Percentiles rank a stretch among this genome's conserved stretches.
These are phyloP conservation scores for Phytopythium mirpurense DNA, from an alignment of 352 stramenopile species.

Conservation along the genomic window DNA sequence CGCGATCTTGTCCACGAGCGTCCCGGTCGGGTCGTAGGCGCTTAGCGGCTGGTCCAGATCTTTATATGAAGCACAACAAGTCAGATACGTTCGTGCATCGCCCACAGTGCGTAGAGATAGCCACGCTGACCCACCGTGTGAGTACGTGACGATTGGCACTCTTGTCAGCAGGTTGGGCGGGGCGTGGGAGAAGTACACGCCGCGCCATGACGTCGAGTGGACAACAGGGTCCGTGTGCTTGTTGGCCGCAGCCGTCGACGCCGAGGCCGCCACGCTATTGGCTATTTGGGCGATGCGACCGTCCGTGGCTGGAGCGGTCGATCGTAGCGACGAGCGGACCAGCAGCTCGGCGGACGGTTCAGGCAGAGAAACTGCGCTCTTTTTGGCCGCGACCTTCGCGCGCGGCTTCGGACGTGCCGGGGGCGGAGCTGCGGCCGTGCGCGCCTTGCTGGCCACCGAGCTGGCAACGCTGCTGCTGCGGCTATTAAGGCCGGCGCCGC, in stretches of 20 bases:
- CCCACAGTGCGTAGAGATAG: too few species aligned
- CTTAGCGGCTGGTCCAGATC: slow-evolving; percentile 31
- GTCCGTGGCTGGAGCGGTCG: neutral
- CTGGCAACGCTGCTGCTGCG: slow-evolving; percentile 5
- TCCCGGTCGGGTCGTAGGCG: slow-evolving; percentile 28
- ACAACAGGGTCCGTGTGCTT: slow-evolving; percentile 15
- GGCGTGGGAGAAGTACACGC: slow-evolving; percentile 24
- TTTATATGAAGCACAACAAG: slow-evolving; percentile 7
- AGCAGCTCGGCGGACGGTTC: neutral
- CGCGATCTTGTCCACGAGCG: slow-evolving; percentile 24
- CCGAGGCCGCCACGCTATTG: neutral
- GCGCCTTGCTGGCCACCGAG: neutral
- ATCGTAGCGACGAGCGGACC: neutral
- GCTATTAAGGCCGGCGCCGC: neutral
- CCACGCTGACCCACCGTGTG: slow-evolving; percentile 10
- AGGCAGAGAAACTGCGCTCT: neutral
- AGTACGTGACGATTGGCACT: slow-evolving; percentile 19
- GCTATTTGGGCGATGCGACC: too few species aligned
- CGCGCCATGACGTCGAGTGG: slow-evolving; percentile 33
- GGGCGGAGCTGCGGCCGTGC: neutral
- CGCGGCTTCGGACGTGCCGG: neutral
- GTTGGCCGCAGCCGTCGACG: neutral
- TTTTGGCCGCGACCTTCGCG: slow-evolving; percentile 1
- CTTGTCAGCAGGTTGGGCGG: slow-evolving; percentile 25
- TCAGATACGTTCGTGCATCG: too few species aligned